Evolutionary conservation across 352 stramenopile genomes (phyloP), one percentile per base, ranked within the genome.

Genomic region (Globisporangium orthogonon): DNA sequence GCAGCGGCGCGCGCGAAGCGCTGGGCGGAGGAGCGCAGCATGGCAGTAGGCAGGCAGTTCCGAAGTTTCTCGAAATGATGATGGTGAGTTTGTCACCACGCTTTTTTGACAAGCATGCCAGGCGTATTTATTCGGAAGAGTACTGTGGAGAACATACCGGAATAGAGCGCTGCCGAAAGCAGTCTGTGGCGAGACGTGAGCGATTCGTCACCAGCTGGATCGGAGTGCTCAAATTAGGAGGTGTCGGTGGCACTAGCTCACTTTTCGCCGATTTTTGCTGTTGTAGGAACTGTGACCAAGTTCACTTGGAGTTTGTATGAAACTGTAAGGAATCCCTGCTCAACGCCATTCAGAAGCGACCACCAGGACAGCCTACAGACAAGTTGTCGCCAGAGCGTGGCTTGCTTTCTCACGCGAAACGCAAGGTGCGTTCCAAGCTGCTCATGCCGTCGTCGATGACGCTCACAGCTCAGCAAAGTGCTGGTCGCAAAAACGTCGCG

Each of bases 1-100:
- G 63, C 31, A 17, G 63, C 67, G 50, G 65, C 69, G 56, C 71
- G 71, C 62, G 62, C 67, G 41, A 83, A 54, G 33, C 67, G 74
- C 58, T 83, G 67, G 45, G 69, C 67, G 37, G 69, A 58, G 11
- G 78, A 63, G 59, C 73, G 74, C 66, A 89, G 76, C 76, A 85
- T 86, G 50, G 58, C 69, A 23, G 41, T 43, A 13, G 39, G 1
- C 39, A 43, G 13, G 23, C 23, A 23, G 23, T 23, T 23, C 39
- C 40, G 60, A 71, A 71, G 60, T 43, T 70, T 74, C 67, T 71
- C 30, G 63, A 74, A 62, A 33, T 13, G 23, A 49, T 52, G 29
- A 49, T 23, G 23, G 23, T 23, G 23, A 23, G 23, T 23, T 23
- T 23, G 23, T 23, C 23, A 23, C 23, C 23, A 23, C 23, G 23